Base-by-base conservation (phyloP, 192 early-diverging fungal genomes). In the Coemansia sp. region DNA sequence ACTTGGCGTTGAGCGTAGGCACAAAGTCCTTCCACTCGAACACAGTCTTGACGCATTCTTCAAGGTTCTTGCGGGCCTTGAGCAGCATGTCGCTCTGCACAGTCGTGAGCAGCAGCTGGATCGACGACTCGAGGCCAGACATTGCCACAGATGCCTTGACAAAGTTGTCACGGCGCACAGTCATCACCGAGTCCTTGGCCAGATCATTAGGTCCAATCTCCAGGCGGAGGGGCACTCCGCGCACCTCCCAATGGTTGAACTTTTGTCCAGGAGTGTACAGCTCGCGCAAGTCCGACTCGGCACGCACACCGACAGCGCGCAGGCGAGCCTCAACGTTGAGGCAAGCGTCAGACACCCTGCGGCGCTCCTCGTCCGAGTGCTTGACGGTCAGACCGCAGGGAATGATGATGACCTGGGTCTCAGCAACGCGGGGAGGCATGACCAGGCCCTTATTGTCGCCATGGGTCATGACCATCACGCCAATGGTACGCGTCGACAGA, bases 381-480 rank as follows among this genome's bases (percentile, higher is more conserved):
- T 95, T 95, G 79, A 84, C 86, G 27, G 91, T 91, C 71, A 98
- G 84, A 42, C 97, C 97, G 67, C 88, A 91, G 17, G 97, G 97
- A 60, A 99, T 84, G 35, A 99, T 86, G 50, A 99, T 78, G 21
- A 90, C 90, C 83, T 99, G 97, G 22, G 90, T 82, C 62, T 84
- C 62, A 18, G 95, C 92, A 46, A 97, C 92, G 24, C 91, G 87
- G 26, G 97, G 97, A 63, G 97, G 97, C 59, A 99, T 72, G 9
- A 99, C 93, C 41, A 99, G 86, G 57, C 97, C 97, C 87, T 97
- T 95, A 83, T 99, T 88, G 74, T 99, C 97, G 63, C 95, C 90
- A 75, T 99, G 97, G 26, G 93, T 83, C 97, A 99, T 99, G 40
- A 98, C 94, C 94, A 98, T 95, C 36, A 95, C 94, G 75, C 97